These are phyloP conservation scores for Xylaria acuta DNA, from an alignment of 495 filamentous ascomycete genomes.

Conservation along the genomic window DNA sequence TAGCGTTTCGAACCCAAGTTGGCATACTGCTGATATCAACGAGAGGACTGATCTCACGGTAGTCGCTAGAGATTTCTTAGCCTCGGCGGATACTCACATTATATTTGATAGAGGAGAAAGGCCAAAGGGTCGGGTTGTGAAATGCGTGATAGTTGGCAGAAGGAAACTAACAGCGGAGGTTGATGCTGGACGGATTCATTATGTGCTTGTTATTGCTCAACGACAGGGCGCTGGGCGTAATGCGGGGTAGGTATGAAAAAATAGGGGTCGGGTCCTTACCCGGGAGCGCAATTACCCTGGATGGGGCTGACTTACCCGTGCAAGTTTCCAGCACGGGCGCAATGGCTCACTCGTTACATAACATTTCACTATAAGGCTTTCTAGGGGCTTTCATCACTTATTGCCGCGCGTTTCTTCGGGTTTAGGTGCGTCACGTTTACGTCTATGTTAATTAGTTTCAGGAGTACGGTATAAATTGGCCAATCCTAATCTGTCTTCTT, in stretches of 20 bases:
- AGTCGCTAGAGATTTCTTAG: constrained; percentile 2
- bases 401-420: too few species aligned
- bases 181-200: constrained; percentile 1
- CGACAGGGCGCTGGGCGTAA: not conserved
- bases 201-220: constrained; percentile 26
- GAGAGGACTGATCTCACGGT: constrained; percentile 7
- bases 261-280: constrained; percentile 14
- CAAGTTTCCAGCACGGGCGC: not conserved
- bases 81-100: constrained; percentile 8
- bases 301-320: constrained; percentile 6
- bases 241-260: constrained; percentile 11
- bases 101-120: constrained; percentile 21
- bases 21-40: not conserved
- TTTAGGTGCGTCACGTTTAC: too few species aligned
- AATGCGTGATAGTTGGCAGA: constrained; percentile 24
- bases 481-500: too few species aligned
- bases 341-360: not conserved
- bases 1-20: not conserved
- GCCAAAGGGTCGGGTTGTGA: not conserved
- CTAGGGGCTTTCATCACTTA: too few species aligned
- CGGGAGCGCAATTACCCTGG: constrained; percentile 14
- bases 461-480: too few species aligned
- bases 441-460: too few species aligned
- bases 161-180: not conserved
- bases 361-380: not conserved